Conservation (phyloP, 2,329 filamentous ascomycete species). For the Colletotrichum lini region DNA sequence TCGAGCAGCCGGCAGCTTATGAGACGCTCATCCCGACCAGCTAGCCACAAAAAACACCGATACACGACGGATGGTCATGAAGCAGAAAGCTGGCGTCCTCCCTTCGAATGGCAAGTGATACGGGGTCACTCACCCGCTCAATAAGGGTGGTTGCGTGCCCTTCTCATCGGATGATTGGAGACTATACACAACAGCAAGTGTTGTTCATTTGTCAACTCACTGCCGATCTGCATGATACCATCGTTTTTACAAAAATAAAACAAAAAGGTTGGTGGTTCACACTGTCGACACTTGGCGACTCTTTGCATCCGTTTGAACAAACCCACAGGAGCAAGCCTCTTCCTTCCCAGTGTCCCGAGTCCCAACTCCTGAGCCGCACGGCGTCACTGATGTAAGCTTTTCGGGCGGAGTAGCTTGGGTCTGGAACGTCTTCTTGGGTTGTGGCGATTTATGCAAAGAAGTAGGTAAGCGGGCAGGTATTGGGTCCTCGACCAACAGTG, state of each 20-base stretch:
- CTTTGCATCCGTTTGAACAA: not conserved
- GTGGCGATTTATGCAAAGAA: slow-evolving; percentile 36
- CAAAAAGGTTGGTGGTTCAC: too few relatives aligned
- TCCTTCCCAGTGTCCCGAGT: slow-evolving; percentile 6
- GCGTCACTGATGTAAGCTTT: slow-evolving; percentile 30
- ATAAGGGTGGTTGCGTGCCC: not conserved
- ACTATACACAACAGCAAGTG: not conserved
- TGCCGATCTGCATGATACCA: not conserved
- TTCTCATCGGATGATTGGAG: not conserved
- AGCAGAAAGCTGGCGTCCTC: not conserved
- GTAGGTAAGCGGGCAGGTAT: slow-evolving; percentile 20
- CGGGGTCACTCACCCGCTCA: not conserved
- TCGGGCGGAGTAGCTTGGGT: slow-evolving; percentile 32
- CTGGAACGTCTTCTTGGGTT: slow-evolving; percentile 25
- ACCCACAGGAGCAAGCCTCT: slow-evolving; percentile 5
- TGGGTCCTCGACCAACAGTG: not conserved
- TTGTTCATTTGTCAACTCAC: not conserved
- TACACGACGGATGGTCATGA: not conserved
- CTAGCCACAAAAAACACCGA: not conserved
- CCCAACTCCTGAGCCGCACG: not conserved
- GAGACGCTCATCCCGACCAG: not conserved
- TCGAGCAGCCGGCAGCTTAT: not conserved
- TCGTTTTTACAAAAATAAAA: not conserved
- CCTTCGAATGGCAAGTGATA: not conserved
- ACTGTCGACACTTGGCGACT: not conserved